Base-by-base conservation (phyloP, 306 rosid genomes). In the Parietaria judaica region DNA sequence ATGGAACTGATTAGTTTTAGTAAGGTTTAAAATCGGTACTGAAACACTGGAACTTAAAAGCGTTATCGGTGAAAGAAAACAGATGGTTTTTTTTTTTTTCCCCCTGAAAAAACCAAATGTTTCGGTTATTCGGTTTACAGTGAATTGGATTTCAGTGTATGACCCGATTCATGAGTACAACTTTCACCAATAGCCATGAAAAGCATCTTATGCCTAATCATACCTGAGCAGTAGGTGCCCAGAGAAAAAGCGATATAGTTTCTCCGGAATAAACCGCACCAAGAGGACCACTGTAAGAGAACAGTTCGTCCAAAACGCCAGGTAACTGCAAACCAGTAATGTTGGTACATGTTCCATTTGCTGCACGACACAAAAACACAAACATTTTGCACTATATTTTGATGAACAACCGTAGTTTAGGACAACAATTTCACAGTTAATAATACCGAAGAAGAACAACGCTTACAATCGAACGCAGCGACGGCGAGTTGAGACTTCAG, bases 151-250 rank as follows among this genome's bases (percentile, higher is more conserved):
- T 23, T 23, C 31, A 23, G 31, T 23, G 31, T 2, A 23, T 23
- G 1, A 23, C 1, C 31, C 31, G 31, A 23, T 23, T 23, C 31
- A 23, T 2, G 31, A 0, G 31, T 23, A 23, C 64, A 23, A 64
- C 1, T 13, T 13, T 46, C 50, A 7, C 50, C 11, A 46, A 1
- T 46, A 13, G 13, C 36, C 52, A 12, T 37, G 45, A 51, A 36
- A n/a, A 11, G 31, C 54, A 56, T 7, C 11, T 17, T 61, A 15
- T 70, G 52, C 69, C 54, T 60, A 56, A 59, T 49, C 37, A 76
- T 86, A 88, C 96, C 71, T 82, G 96, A 49, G 99, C 95, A 52
- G 96, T 92, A 61, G 99, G 99, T 3, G 99, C 96, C 96, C 95
- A 92, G 23, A 92, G 85, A 76, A 79, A 66, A 60, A 92, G 95